A percentile compares a stretch with the other conserved stretches of the same genome.
phyloP scores from a whole-genome alignment of 192 early-diverging fungal species.

The Backusella parvicylindrica region DNA sequence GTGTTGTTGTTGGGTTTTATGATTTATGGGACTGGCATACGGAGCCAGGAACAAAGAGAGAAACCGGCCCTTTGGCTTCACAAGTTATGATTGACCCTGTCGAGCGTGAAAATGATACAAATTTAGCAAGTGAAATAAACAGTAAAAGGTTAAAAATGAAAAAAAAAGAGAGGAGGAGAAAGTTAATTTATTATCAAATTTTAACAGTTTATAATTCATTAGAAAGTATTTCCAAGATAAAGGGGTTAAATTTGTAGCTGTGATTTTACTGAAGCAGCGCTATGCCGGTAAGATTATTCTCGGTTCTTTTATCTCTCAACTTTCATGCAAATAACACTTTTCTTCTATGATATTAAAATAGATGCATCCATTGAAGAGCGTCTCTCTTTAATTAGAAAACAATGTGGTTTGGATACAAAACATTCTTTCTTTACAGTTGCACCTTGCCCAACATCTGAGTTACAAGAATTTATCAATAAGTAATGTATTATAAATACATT shows the following conservation, averaged over 20 bases:
- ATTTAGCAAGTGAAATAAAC: slow-evolving; percentile 62
- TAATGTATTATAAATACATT: slow-evolving; percentile 34
- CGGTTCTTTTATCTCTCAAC: not conserved
- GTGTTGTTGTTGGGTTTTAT: slow-evolving; percentile 66
- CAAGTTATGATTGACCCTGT: slow-evolving; percentile 37
- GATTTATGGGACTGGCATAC: slow-evolving; percentile 57
- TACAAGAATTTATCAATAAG: slow-evolving; percentile 62
- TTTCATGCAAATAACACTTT: not conserved
- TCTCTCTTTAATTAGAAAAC: slow-evolving; percentile 58
- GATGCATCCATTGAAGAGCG: slow-evolving; percentile 69
- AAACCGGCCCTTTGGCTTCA: slow-evolving; percentile 35
- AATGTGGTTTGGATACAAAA: slow-evolving; percentile 64
- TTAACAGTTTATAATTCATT: not conserved
- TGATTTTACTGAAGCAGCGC: slow-evolving; percentile 56
- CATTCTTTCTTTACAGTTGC: slow-evolving; percentile 67
- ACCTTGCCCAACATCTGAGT: slow-evolving; percentile 41
- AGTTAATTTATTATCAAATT: not conserved
- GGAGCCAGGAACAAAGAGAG: slow-evolving; percentile 18
- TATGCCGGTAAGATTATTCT: slow-evolving; percentile 45
- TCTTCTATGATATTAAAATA: not conserved
- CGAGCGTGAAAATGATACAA: slow-evolving; percentile 61
- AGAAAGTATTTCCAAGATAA: slow-evolving; percentile 62
- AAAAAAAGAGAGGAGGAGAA: not conserved
- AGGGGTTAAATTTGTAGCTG: slow-evolving; percentile 69
- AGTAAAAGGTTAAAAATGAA: slow-evolving; percentile 51